Percentiles rank a stretch among this genome's conserved stretches.
phyloP scores from a whole-genome alignment of 148 eudicot genomes.

The Silene uniflora region DNA sequence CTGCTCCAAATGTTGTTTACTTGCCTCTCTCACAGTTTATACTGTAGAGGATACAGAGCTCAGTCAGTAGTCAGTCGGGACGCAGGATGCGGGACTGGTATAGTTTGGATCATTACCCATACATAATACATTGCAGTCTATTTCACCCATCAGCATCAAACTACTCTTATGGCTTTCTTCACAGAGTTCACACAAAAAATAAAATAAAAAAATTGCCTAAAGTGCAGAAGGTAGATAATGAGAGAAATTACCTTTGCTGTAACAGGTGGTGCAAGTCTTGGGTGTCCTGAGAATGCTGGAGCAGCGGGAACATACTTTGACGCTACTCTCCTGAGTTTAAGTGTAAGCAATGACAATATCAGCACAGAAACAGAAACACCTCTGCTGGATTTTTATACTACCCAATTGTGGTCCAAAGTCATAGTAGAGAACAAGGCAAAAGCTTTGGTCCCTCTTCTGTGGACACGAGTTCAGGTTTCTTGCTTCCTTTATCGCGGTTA shows the following conservation, averaged over 20 bases:
- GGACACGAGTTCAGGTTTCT: constrained; percentile 91
- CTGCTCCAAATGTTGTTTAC: background rate
- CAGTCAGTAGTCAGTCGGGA: background rate
- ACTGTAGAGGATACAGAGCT: background rate
- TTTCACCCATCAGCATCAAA: background rate
- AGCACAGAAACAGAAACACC: constrained; percentile 87
- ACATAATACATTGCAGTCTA: background rate
- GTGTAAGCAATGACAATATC: constrained; percentile 66
- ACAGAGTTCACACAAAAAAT: background rate
- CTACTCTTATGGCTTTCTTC: background rate
- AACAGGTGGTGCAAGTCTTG: constrained; percentile 75
- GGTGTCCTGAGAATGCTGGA: constrained; percentile 73
- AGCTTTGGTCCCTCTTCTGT: constrained; percentile 79
- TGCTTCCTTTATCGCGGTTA: background rate
- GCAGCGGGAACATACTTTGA: constrained; percentile 88
- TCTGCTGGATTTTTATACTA: constrained; percentile 69
- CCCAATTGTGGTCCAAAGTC: constrained; percentile 80
- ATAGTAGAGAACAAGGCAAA: constrained; percentile 76
- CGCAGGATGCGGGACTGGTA: background rate
- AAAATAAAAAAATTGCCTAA: background rate
- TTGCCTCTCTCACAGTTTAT: background rate
- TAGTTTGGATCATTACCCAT: background rate
- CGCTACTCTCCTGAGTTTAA: constrained; percentile 60
- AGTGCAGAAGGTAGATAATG: constrained; percentile 2
- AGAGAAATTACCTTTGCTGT: constrained; percentile 14